Evolutionary conservation across 2,329 filamentous ascomycete genomes (phyloP).

Genomic region (Neospermospora avenae): DNA sequence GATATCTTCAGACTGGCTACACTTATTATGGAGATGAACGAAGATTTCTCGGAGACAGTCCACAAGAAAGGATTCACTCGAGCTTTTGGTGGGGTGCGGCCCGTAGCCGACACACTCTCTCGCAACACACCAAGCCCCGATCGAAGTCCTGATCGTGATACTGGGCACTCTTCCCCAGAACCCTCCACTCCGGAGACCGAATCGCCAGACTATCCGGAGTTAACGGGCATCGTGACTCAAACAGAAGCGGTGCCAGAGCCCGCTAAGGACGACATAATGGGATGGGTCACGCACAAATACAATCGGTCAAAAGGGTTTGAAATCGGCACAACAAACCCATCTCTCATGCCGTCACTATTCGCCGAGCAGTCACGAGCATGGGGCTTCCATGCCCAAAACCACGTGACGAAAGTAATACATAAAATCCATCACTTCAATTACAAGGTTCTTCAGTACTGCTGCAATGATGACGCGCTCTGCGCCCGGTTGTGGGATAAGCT

Average conservation of each 20-base stretch:
- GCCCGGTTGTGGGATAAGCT: constrained; percentile 43
- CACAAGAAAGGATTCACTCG: no score
- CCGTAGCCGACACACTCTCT: no score
- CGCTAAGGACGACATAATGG: neutral
- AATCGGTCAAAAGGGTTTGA: constrained; percentile 14
- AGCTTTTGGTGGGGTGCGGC: no score
- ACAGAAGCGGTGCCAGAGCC: neutral
- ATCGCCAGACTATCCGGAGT: neutral
- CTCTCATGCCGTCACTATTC: constrained; percentile 45
- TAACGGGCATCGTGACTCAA: neutral
- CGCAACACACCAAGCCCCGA: no score
- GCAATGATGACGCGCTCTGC: constrained; percentile 43
- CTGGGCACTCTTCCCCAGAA: no score
- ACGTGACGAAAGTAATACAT: neutral
- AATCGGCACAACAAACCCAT: constrained; percentile 9
- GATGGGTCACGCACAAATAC: constrained; percentile 6
- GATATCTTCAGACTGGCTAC: constrained; percentile 5
- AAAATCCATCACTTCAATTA: constrained; percentile 50
- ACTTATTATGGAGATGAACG: constrained; percentile 7
- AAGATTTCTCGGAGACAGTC: neutral
- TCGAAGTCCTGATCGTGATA: no score
- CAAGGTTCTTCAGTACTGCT: constrained; percentile 41
- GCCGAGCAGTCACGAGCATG: constrained; percentile 54
- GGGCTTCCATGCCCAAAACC: constrained; percentile 31
- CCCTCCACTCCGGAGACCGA: no score